phyloP scores from a whole-genome alignment of 257 asterid genomes.

The Nicotiana obtusifolia region DNA sequence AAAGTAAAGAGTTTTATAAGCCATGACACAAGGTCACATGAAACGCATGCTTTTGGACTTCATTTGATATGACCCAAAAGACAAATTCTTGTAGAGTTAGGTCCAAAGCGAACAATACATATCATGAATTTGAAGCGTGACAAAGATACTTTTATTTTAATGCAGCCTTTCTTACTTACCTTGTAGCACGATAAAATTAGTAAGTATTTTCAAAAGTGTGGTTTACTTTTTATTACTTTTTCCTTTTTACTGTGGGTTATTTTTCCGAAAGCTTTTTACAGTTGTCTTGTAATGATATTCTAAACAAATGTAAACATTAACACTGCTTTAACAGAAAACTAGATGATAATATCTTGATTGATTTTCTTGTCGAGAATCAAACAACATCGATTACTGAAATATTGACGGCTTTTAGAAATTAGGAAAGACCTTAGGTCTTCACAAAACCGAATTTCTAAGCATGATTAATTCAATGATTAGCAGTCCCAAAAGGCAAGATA shows the following conservation, averaged over 20 bases:
- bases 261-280: neutral
- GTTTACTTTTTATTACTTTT: neutral
- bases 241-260: neutral
- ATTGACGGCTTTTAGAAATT: neutral
- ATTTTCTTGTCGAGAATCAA: slow-evolving; percentile 9
- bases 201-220: neutral
- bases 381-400: neutral
- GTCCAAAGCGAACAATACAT: too few relatives aligned
- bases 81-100: accelerated
- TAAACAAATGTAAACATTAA: neutral
- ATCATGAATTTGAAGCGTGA: too few relatives aligned
- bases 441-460: neutral
- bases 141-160: neutral
- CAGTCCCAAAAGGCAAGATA: neutral
- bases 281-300: neutral
- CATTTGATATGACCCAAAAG: accelerated
- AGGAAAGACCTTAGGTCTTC: neutral
- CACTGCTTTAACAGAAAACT: neutral
- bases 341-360: slow-evolving; percentile 4
- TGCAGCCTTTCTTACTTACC: neutral
- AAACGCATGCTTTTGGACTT: accelerated
- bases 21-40: too few relatives aligned
- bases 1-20: too few relatives aligned
- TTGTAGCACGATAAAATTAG: neutral
- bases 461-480: neutral